Evolutionary conservation across 1,139 yeast species (phyloP).

Genomic region (Pneumocystis murina): DNA sequence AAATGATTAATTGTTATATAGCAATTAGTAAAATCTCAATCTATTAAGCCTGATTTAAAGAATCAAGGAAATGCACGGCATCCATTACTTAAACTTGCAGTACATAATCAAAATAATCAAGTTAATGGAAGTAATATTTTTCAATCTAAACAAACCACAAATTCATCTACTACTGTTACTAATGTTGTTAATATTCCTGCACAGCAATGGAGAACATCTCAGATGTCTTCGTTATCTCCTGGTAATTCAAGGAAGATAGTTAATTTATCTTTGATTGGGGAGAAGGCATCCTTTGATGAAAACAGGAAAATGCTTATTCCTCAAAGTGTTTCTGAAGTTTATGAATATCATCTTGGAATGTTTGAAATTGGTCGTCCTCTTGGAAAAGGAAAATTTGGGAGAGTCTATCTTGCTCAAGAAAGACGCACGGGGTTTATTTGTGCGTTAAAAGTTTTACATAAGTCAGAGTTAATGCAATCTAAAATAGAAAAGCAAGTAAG

Average conservation of each 20-base stretch:
- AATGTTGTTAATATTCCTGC: constrained; percentile 16
- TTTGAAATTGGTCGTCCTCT: constrained; percentile 79
- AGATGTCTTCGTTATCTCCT: constrained; percentile 15
- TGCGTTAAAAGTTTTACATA: constrained; percentile 84
- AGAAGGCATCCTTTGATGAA: not conserved
- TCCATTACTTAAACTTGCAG: constrained; percentile 21
- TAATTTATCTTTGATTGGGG: not conserved
- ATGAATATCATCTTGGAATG: constrained; percentile 34
- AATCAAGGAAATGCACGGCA: constrained; percentile 12
- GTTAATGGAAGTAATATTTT: constrained; percentile 12
- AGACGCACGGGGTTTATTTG: constrained; percentile 60
- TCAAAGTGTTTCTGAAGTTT: not conserved
- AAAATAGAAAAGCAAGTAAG: constrained; percentile 79
- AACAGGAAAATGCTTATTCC: not conserved
- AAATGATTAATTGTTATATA: not conserved
- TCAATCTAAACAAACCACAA: constrained; percentile 1
- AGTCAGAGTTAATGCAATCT: constrained; percentile 55
- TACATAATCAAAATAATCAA: constrained; percentile 19
- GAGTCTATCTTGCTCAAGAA: constrained; percentile 79
- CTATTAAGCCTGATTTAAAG: not conserved
- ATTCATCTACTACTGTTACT: not conserved
- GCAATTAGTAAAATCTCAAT: not conserved
- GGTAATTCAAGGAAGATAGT: constrained; percentile 11
- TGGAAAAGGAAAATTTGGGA: constrained; percentile 89
- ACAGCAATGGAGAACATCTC: constrained; percentile 18